These are phyloP conservation scores for Beauveria sp. DNA, from an alignment of 2,329 filamentous ascomycete genomes.

Conservation along the genomic window DNA sequence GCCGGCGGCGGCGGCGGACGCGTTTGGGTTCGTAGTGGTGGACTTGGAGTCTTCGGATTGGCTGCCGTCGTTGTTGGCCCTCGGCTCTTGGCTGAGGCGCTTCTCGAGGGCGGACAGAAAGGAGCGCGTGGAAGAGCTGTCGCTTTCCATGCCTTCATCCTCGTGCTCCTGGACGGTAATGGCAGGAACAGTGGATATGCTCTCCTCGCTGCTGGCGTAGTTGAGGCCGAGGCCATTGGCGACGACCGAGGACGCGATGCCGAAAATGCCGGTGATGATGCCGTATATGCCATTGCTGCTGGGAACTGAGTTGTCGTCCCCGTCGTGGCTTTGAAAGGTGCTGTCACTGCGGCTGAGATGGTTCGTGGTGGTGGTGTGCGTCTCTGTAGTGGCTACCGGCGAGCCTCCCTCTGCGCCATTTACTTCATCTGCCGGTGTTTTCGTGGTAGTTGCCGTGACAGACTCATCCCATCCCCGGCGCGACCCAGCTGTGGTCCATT, in stretches of 20 bases:
- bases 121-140: slow-evolving; percentile 39
- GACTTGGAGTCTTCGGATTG: slow-evolving; percentile 33
- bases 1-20: neutral
- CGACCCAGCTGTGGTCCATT: slow-evolving; percentile 53
- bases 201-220: slow-evolving; percentile 20
- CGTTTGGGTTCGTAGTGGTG: neutral
- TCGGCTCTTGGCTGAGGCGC: slow-evolving; percentile 23
- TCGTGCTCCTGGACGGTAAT: slow-evolving; percentile 16
- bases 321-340: neutral
- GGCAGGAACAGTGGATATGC: slow-evolving; percentile 21
- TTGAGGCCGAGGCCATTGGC: slow-evolving; percentile 27
- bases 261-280: slow-evolving; percentile 47
- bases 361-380: neutral
- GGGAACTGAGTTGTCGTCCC: slow-evolving; percentile 26
- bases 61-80: slow-evolving; percentile 16
- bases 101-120: slow-evolving; percentile 42
- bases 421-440: neutral
- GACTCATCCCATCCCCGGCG: slow-evolving; percentile 23
- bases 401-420: neutral
- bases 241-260: slow-evolving; percentile 40
- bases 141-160: slow-evolving; percentile 27
- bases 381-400: neutral
- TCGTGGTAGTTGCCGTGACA: slow-evolving; percentile 18
- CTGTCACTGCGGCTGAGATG: neutral
- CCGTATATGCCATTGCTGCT: slow-evolving; percentile 44